Conservation (phyloP, 1,284 basidiomycete genomes). For the Sphagnurus paluster region DNA sequence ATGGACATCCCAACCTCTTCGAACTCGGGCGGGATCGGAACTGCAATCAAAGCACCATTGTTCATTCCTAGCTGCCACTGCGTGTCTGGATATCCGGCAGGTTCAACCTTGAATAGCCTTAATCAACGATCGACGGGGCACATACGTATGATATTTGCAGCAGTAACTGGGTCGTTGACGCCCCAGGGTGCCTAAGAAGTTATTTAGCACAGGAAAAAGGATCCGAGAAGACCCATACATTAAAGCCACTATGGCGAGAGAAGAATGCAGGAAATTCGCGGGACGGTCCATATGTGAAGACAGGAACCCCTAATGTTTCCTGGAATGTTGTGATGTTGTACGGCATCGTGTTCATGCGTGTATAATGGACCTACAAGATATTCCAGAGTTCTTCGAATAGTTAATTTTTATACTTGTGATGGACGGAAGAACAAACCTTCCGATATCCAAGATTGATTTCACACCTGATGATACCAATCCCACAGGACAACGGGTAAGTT, state of each 20-base stretch:
- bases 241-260: slow-evolving; percentile 78
- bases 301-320: slow-evolving; percentile 97
- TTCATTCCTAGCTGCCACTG: slow-evolving; percentile 65
- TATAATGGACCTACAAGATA: slow-evolving; percentile 66
- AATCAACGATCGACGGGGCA: slow-evolving; percentile 6
- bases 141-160: slow-evolving; percentile 74
- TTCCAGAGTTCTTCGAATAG: slow-evolving; percentile 75
- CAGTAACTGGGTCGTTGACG: slow-evolving; percentile 56
- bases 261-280: slow-evolving; percentile 96
- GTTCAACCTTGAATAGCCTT: background rate
- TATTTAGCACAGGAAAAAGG: slow-evolving; percentile 1
- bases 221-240: slow-evolving; percentile 46
- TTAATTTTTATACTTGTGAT: background rate
- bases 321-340: slow-evolving; percentile 31
- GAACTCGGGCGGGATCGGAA: slow-evolving; percentile 85
- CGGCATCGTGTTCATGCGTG: background rate
- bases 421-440: slow-evolving; percentile 45
- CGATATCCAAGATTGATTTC: slow-evolving; percentile 96
- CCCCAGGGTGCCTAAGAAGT: slow-evolving; percentile 66
- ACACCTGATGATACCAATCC: slow-evolving; percentile 93
- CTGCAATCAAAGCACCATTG: slow-evolving; percentile 82
- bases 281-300: slow-evolving; percentile 75
- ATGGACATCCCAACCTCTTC: slow-evolving; percentile 69
- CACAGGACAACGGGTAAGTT: slow-evolving; percentile 83
- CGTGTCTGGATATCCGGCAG: slow-evolving; percentile 40